Conservation (phyloP, 2,329 filamentous ascomycete genomes). For the Cladophialophora chaetospira region DNA sequence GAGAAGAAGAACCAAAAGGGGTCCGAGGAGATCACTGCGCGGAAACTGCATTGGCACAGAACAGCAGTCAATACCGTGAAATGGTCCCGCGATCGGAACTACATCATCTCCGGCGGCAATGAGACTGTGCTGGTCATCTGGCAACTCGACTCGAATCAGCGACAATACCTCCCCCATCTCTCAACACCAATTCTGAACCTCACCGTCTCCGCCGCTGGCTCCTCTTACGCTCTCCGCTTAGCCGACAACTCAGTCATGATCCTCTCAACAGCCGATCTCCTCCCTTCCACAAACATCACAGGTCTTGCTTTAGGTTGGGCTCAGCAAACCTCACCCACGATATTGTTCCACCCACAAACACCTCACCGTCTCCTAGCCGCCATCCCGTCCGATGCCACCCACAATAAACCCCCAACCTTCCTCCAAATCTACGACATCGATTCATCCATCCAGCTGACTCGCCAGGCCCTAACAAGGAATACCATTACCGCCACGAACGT, state of each 20-base stretch:
- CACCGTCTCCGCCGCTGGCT: constrained; percentile 74
- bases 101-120: constrained; percentile 87
- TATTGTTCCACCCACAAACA: constrained; percentile 63
- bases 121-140: constrained; percentile 89
- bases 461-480: constrained; percentile 85
- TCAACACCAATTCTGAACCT: constrained; percentile 82
- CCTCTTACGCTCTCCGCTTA: constrained; percentile 80
- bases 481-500: constrained; percentile 81
- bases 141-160: constrained; percentile 85
- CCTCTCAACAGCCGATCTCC: constrained; percentile 84
- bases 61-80: constrained; percentile 79
- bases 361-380: constrained; percentile 68
- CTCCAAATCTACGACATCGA: constrained; percentile 88
- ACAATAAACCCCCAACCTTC: constrained; percentile 36
- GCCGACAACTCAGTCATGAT: constrained; percentile 93
- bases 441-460: constrained; percentile 73
- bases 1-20: constrained; percentile 42
- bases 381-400: constrained; percentile 54
- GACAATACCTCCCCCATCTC: constrained; percentile 86
- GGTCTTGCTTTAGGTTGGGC: constrained; percentile 58
- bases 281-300: constrained; percentile 70
- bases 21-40: constrained; percentile 53
- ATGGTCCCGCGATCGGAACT: constrained; percentile 93
- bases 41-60: constrained; percentile 88
- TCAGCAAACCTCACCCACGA: constrained; percentile 33